phyloP scores from a whole-genome alignment of 306 rosid genomes.

The Inga laurina region DNA sequence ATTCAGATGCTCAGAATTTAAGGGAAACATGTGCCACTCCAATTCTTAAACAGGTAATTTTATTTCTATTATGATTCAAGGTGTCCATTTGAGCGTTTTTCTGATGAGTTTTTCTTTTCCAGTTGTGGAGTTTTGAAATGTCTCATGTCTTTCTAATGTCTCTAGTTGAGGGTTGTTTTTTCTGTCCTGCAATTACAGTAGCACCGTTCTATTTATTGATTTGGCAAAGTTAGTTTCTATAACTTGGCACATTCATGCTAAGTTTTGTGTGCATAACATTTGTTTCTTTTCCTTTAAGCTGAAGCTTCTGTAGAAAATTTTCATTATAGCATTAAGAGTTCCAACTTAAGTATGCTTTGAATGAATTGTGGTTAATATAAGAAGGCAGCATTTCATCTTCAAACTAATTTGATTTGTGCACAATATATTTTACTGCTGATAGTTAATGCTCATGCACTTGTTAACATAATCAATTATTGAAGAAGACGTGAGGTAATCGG shows the following conservation, averaged over 20 bases:
- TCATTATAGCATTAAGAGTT: not conserved
- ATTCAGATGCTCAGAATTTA: slow-evolving; percentile 68
- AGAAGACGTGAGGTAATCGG: too few species aligned
- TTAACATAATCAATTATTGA: not conserved
- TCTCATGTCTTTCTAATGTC: not conserved
- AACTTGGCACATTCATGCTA: not conserved
- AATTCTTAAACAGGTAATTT: slow-evolving; percentile 79
- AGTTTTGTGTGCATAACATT: not conserved
- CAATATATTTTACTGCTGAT: not conserved
- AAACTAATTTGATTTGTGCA: not conserved
- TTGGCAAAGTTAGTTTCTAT: not conserved
- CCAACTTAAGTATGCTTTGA: not conserved
- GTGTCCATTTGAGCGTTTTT: slow-evolving; percentile 2
- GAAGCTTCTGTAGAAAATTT: not conserved
- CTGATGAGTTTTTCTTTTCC: not conserved
- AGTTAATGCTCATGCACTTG: not conserved
- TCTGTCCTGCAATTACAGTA: not conserved
- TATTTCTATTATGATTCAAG: not conserved
- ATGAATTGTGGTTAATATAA: not conserved
- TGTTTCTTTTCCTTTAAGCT: not conserved
- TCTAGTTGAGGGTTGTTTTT: slow-evolving; percentile 1
- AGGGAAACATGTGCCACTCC: slow-evolving; percentile 81
- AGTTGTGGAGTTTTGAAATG: slow-evolving; percentile 20
- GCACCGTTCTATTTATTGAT: not conserved
- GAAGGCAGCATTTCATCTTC: not conserved